Conservation (phyloP, 345 rosid genomes). For the Theobroma cacao region DNA sequence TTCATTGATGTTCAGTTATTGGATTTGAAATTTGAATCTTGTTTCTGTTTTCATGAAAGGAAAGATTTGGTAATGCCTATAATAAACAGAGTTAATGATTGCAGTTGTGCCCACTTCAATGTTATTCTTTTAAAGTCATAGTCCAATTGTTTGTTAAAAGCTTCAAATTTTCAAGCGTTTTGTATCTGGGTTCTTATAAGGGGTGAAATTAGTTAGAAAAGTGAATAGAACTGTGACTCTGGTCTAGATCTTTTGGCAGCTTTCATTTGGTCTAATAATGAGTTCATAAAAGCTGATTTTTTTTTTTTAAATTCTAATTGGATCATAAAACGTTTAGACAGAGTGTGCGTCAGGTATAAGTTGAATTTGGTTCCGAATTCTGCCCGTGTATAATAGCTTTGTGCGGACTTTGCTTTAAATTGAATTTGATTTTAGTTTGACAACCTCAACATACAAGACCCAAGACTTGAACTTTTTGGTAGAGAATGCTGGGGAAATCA, state of each 20-base stretch:
- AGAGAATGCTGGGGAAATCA: background rate
- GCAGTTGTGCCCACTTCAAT: background rate
- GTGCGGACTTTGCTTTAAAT: background rate
- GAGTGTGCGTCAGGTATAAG: background rate
- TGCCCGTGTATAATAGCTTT: background rate
- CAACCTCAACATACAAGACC: background rate
- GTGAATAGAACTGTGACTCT: background rate
- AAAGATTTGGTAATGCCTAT: background rate
- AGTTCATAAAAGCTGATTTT: background rate
- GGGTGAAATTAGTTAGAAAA: background rate
- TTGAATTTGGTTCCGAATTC: background rate
- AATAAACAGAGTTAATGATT: background rate
- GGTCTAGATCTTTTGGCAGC: background rate
- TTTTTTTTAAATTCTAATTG: background rate
- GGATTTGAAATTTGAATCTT: background rate
- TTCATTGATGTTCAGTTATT: background rate
- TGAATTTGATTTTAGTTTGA: background rate
- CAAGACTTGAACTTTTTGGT: background rate
- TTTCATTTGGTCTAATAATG: background rate
- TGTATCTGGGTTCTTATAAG: background rate
- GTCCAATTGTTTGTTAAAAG: background rate
- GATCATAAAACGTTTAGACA: background rate
- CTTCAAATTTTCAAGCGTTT: background rate
- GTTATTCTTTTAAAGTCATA: background rate
- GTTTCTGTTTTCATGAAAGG: background rate